Evolutionary conservation across 306 rosid species (phyloP).

Genomic region (Cercis canadensis): DNA sequence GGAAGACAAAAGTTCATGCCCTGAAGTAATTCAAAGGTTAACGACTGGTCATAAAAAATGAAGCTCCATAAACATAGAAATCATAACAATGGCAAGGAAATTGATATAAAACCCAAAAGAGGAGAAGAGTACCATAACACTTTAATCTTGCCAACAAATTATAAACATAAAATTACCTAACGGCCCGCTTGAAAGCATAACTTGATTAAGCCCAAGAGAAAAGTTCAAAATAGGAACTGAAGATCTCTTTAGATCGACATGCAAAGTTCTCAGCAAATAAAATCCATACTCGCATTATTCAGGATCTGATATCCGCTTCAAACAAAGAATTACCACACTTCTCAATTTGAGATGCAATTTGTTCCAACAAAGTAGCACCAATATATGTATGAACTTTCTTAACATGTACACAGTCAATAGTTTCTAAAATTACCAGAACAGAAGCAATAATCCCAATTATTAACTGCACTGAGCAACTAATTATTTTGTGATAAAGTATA

Average conservation of each 20-base stretch:
- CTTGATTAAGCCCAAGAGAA: not conserved
- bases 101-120: not conserved
- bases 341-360: conserved; percentile 24
- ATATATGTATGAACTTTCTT: not conserved
- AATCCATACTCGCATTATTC: not conserved
- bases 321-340: conserved; percentile 1
- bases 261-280: not conserved
- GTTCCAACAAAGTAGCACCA: not conserved
- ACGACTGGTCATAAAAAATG: not conserved
- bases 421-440: conserved; percentile 1
- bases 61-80: not conserved
- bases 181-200: not conserved
- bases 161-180: not conserved
- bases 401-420: not conserved
- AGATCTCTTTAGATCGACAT: conserved; percentile 3
- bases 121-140: not conserved
- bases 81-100: not conserved
- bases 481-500: not conserved
- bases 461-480: not conserved
- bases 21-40: not conserved
- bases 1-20: not conserved
- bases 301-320: conserved; percentile 3
- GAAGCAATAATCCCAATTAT: not conserved
- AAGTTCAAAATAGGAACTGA: not conserved
- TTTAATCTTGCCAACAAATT: not conserved